Percentiles rank a stretch among this genome's conserved stretches.
phyloP scores from a whole-genome alignment of 108 stramenopile species.

The Nitzschia inconspicua region DNA sequence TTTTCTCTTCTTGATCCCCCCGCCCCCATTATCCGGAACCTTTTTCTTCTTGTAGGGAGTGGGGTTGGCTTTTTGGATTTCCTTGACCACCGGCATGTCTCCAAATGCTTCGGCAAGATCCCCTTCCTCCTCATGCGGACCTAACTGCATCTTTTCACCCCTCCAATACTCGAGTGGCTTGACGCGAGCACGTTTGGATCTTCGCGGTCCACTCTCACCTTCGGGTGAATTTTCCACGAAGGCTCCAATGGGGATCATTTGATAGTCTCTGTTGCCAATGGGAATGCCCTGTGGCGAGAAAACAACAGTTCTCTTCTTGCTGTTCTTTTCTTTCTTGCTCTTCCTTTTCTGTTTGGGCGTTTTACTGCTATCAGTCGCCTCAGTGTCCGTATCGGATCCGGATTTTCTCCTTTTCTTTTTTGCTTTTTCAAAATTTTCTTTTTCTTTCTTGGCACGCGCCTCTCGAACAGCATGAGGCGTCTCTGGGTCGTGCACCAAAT shows the following conservation, averaged over 20 bases:
- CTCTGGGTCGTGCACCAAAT: slow-evolving; percentile 31
- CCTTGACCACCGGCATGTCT: slow-evolving; percentile 76
- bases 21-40: slow-evolving; percentile 1
- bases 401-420: slow-evolving; percentile 10
- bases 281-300: slow-evolving; percentile 54
- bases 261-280: slow-evolving; percentile 52
- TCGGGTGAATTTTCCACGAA: slow-evolving; percentile 48
- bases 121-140: slow-evolving; percentile 47
- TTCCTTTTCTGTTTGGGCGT: neutral
- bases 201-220: slow-evolving; percentile 40
- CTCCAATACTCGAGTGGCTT: slow-evolving; percentile 86
- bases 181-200: slow-evolving; percentile 54
- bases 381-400: slow-evolving; percentile 1
- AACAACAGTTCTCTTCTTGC: slow-evolving; percentile 22
- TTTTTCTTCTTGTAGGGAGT: slow-evolving; percentile 74
- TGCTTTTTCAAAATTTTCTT: neutral
- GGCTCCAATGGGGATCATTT: slow-evolving; percentile 55
- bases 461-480: slow-evolving; percentile 18
- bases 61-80: slow-evolving; percentile 53
- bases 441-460: slow-evolving; percentile 4
- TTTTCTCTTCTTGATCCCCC: slow-evolving; percentile 10
- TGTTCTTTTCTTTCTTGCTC: slow-evolving; percentile 31
- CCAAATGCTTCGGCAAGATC: slow-evolving; percentile 55
- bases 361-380: slow-evolving; percentile 2
- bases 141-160: slow-evolving; percentile 82